Evolutionary conservation across 148 eudicot species (phyloP), one percentile per base, ranked within the genome.

Genomic region (Suaeda aralocaspica): DNA sequence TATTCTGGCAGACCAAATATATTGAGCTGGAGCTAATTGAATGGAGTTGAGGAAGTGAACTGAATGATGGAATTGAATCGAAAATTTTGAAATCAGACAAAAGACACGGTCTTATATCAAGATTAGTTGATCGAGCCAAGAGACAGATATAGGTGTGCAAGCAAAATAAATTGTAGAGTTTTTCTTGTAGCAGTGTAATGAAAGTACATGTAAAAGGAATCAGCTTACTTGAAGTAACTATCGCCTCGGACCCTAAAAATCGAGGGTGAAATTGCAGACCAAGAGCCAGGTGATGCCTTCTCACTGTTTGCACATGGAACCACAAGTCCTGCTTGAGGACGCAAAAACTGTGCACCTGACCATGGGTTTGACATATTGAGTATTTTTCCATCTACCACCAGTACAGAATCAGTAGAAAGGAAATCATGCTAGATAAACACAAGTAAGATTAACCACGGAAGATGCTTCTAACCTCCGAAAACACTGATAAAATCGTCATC

Each of bases 401-500:
- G 58, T 79, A 45, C 24, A 66, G 2, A 15, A 66, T 57, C 55
- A 70, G 67, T 42, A 61, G 51, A 51, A 52, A 18, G 33, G 51
- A n/a, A n/a, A 15, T 18, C 13, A 46, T 5, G 56, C 58, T 15
- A 9, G 7, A 64, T n/a, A 49, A 30, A 16, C 25, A 4, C 15
- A 56, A n/a, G 49, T 2, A 26, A 1, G 5, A 31, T 30, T 19
- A 64, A 42, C 64, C 64, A 58, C 34, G 11, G 16, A 63, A 4
- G 28, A 42, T 34, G 11, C 21, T 72, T 14, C 72, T 77, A 69
- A 91, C 96, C 96, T 73, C 87, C 91, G 36, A 77, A 67, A 46
- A 91, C 85, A 65, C 97, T 91, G 41, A 74, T 79, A 64, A 86
- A 91, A 58, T 91, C 97, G 49, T 91, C 97, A 56, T 91, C 97